These are phyloP conservation scores for Camelina laxa DNA, from an alignment of 345 rosid species.

Conservation along the genomic window DNA sequence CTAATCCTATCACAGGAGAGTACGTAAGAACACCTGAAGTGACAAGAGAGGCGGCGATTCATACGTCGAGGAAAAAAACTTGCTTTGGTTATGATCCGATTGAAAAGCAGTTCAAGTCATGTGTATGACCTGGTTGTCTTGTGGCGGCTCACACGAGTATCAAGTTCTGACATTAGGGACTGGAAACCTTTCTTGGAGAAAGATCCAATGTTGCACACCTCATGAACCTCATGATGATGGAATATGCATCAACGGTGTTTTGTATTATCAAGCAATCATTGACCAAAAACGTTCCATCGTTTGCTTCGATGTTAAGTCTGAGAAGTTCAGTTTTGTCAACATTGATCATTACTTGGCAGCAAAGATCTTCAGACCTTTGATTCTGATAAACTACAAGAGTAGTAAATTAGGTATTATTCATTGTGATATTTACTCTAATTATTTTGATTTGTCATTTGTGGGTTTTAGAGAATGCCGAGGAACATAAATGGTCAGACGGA, in stretches of 20 bases:
- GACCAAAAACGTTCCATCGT: background rate
- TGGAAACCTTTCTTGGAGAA: background rate
- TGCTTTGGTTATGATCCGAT: background rate
- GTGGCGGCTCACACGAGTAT: background rate
- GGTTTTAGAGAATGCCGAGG: background rate
- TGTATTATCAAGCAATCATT: background rate
- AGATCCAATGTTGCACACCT: background rate
- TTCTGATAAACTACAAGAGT: background rate
- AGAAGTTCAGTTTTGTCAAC: background rate
- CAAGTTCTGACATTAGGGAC: background rate
- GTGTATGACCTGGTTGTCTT: background rate
- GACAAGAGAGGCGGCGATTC: background rate
- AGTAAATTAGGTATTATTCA: background rate
- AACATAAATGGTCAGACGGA: constrained; percentile 16
- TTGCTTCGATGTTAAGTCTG: background rate
- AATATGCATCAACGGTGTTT: background rate
- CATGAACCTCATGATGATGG: background rate
- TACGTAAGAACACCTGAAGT: background rate
- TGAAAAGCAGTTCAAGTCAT: background rate
- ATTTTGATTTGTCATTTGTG: background rate
- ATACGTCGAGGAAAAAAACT: no score
- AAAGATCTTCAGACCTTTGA: background rate
- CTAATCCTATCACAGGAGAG: constrained; percentile 5
- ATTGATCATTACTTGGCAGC: background rate
- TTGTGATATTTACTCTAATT: background rate